Evolutionary conservation across 495 filamentous ascomycete species (phyloP).

Genomic region (Neurospora sublineolata): DNA sequence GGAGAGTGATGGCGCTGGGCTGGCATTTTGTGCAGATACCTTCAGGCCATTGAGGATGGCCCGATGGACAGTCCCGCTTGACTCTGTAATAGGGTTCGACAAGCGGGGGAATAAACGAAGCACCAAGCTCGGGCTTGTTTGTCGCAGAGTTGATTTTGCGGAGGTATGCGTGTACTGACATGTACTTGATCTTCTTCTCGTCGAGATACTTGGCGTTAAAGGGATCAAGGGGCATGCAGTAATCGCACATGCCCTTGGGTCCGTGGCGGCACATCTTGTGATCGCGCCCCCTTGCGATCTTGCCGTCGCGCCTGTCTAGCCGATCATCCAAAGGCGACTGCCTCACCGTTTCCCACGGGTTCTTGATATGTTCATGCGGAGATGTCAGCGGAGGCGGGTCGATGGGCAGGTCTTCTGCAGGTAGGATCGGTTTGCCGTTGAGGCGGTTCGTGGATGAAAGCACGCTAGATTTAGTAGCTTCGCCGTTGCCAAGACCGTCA

Average conservation of each 20-base stretch:
- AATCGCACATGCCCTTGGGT: constrained; percentile 96
- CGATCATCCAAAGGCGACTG: constrained; percentile 79
- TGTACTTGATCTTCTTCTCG: constrained; percentile 96
- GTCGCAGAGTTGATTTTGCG: constrained; percentile 90
- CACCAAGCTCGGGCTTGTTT: constrained; percentile 84
- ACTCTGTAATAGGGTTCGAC: constrained; percentile 91
- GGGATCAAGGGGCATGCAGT: constrained; percentile 96
- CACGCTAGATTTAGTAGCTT: constrained; percentile 28
- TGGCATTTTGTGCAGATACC: constrained; percentile 99
- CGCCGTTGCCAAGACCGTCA: constrained; percentile 21
- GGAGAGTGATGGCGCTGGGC: constrained; percentile 89
- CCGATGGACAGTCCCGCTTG: constrained; percentile 76
- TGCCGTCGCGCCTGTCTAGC: constrained; percentile 84
- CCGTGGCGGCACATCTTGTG: constrained; percentile 90
- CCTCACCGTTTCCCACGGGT: constrained; percentile 84
- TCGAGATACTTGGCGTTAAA: constrained; percentile 77
- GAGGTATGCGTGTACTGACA: constrained; percentile 90
- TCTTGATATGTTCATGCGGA: constrained; percentile 57
- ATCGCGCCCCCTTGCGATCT: constrained; percentile 69
- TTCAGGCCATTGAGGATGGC: constrained; percentile 86
- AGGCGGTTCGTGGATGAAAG: constrained; percentile 47
- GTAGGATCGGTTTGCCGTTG: constrained; percentile 66
- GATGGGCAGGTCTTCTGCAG: constrained; percentile 54
- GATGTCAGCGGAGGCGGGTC: constrained; percentile 45
- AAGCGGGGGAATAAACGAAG: constrained; percentile 90